Evolutionary conservation across 345 rosid genomes (phyloP).

Genomic region (Orychophragmus violaceus): DNA sequence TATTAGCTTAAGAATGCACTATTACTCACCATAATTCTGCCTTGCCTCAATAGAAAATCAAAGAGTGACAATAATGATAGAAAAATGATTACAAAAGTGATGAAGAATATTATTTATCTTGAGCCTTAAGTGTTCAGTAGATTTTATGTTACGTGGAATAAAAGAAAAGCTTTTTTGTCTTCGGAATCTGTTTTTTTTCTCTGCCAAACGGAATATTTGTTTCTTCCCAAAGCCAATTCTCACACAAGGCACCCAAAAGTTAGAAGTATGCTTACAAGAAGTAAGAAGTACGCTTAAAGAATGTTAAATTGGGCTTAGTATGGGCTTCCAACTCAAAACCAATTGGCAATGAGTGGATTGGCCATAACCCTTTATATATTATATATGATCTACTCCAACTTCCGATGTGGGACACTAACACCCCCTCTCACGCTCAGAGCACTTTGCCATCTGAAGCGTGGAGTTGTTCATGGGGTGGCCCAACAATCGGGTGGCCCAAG

Average conservation of each 20-base stretch:
- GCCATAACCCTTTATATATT: too few species aligned
- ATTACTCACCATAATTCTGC: not conserved
- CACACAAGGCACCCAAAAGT: not conserved
- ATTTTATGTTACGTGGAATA: slow-evolving; percentile 24
- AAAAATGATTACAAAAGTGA: slow-evolving; percentile 4
- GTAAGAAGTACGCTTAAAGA: too few species aligned
- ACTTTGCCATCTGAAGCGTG: too few species aligned
- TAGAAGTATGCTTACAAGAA: not conserved
- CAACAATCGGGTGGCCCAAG: too few species aligned
- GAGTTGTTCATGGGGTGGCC: too few species aligned
- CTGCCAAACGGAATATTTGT: slow-evolving; percentile 18
- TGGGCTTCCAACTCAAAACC: too few species aligned
- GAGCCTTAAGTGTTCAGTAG: slow-evolving; percentile 12
- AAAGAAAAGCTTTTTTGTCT: slow-evolving; percentile 9
- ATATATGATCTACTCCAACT: too few species aligned
- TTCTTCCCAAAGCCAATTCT: not conserved
- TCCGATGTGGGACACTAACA: too few species aligned
- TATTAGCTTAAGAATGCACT: not conserved
- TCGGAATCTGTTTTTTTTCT: not conserved
- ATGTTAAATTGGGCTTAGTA: too few species aligned
- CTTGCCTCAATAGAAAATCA: not conserved
- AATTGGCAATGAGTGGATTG: too few species aligned
- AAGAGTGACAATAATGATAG: slow-evolving; percentile 11
- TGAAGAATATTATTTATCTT: slow-evolving; percentile 25
- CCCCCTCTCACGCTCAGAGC: too few species aligned